phyloP scores from a whole-genome alignment of 2,329 filamentous ascomycete species.

The Ascocoryne sarcoides region DNA sequence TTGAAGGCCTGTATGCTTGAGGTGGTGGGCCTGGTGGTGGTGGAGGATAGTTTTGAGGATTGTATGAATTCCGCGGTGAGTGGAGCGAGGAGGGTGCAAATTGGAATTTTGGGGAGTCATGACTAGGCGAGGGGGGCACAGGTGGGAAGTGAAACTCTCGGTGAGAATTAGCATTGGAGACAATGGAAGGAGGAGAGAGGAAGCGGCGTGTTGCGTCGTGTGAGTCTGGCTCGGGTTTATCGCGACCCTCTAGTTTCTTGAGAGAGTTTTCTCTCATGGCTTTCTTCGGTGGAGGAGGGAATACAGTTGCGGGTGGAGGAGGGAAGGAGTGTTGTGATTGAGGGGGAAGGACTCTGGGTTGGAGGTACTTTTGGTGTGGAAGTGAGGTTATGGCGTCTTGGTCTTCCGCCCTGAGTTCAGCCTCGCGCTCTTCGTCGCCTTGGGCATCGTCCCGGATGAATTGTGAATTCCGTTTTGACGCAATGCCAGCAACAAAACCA shows the following conservation, averaged over 20 bases:
- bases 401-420: slow-evolving; percentile 70
- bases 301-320: no score
- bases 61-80: slow-evolving; percentile 33
- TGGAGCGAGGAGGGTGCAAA: slow-evolving; percentile 45
- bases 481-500: slow-evolving; percentile 78
- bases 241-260: slow-evolving; percentile 40
- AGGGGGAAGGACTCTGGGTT: slow-evolving; percentile 37
- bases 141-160: slow-evolving; percentile 48
- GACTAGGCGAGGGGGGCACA: slow-evolving; percentile 36
- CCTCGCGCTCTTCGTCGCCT: slow-evolving; percentile 70
- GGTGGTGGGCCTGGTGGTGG: slow-evolving; percentile 19
- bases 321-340: slow-evolving; percentile 22
- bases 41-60: slow-evolving; percentile 23
- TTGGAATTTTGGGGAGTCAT: slow-evolving; percentile 49
- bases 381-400: slow-evolving; percentile 79
- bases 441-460: slow-evolving; percentile 74
- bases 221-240: slow-evolving; percentile 18
- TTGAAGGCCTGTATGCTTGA: slow-evolving; percentile 15
- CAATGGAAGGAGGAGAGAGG: slow-evolving; percentile 16
- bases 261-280: slow-evolving; percentile 34
- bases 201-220: slow-evolving; percentile 33
- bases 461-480: slow-evolving; percentile 77
- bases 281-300: slow-evolving; percentile 25
- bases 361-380: slow-evolving; percentile 58
- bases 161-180: slow-evolving; percentile 4